These are phyloP conservation scores for Angomonas desouzai DNA, from an alignment of 208 protist species.

Conservation along the genomic window DNA sequence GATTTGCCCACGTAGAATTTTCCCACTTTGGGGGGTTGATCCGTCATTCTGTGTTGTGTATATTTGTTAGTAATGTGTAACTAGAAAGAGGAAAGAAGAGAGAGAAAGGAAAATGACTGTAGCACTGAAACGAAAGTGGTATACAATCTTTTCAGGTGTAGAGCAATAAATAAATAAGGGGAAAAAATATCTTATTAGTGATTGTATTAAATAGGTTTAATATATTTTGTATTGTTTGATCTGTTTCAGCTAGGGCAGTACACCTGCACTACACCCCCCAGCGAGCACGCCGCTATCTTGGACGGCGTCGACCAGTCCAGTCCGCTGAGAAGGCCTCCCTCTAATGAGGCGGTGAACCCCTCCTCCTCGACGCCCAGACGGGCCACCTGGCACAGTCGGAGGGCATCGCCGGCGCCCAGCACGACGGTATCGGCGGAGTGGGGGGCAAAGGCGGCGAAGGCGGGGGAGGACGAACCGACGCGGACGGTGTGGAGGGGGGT, in stretches of 20 bases:
- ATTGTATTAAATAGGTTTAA: slow-evolving; percentile 1
- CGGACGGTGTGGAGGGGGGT: slow-evolving; percentile 36
- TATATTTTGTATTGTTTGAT: too few species aligned
- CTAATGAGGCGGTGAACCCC: slow-evolving; percentile 11
- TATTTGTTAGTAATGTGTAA: neutral
- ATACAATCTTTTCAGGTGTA: too few species aligned
- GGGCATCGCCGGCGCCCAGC: slow-evolving; percentile 15
- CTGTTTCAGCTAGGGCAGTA: slow-evolving; percentile 20
- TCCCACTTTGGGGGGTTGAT: neutral
- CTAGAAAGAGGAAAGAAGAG: slow-evolving; percentile 14
- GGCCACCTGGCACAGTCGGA: slow-evolving; percentile 26
- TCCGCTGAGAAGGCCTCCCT: slow-evolving; percentile 23
- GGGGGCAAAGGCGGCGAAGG: slow-evolving; percentile 42
- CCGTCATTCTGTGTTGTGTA: neutral
- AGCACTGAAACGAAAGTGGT: too few species aligned
- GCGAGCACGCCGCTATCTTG: slow-evolving; percentile 30
- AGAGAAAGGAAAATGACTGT: slow-evolving; percentile 2
- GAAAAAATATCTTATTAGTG: neutral
- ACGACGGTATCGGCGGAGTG: slow-evolving; percentile 26
- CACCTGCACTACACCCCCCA: slow-evolving; percentile 45
- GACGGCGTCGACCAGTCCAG: slow-evolving; percentile 38
- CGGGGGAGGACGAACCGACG: slow-evolving; percentile 12
- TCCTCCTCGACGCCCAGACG: slow-evolving; percentile 6
- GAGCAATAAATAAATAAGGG: neutral
- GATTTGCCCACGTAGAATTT: slow-evolving; percentile 42